Conservation (phyloP, 2,329 filamentous ascomycete genomes). For the Fusarium nodosum region DNA sequence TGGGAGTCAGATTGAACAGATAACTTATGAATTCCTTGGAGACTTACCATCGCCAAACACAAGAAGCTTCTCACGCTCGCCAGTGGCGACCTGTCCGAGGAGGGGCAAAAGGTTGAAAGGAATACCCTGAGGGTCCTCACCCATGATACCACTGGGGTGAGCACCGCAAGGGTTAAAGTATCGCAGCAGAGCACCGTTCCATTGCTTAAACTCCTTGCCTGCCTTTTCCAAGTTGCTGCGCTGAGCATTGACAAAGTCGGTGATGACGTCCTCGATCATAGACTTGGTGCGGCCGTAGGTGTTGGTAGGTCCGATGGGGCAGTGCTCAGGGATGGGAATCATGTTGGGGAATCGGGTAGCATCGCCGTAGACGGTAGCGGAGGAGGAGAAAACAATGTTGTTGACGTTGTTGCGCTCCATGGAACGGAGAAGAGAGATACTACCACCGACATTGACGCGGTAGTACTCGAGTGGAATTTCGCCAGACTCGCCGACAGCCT, state of each 20-base stretch:
- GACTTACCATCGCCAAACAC: constrained; percentile 92
- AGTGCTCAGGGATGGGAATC: constrained; percentile 98
- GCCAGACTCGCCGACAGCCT: constrained; percentile 96
- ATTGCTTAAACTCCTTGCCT: constrained; percentile 81
- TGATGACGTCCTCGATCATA: constrained; percentile 91
- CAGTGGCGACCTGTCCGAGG: constrained; percentile 94
- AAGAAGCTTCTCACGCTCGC: constrained; percentile 91
- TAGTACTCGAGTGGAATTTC: constrained; percentile 98
- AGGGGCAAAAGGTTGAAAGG: constrained; percentile 96
- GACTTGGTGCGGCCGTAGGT: constrained; percentile 98
- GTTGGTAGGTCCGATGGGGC: constrained; percentile 96
- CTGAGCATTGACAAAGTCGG: constrained; percentile 89
- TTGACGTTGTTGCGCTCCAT: constrained; percentile 92
- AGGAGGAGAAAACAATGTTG: constrained; percentile 99
- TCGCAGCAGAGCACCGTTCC: constrained; percentile 92
- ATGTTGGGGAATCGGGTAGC: constrained; percentile 96
- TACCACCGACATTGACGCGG: constrained; percentile 94
- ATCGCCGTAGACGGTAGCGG: constrained; percentile 97
- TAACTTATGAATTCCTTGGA: not conserved
- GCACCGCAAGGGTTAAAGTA: constrained; percentile 99
- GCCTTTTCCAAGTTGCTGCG: constrained; percentile 85
- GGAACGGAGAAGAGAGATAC: constrained; percentile 84
- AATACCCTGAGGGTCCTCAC: constrained; percentile 95
- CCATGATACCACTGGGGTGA: constrained; percentile 96
- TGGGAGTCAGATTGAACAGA: constrained; percentile 36